phyloP scores from a whole-genome alignment of 345 rosid genomes.

The Sonneratia caseolaris region DNA sequence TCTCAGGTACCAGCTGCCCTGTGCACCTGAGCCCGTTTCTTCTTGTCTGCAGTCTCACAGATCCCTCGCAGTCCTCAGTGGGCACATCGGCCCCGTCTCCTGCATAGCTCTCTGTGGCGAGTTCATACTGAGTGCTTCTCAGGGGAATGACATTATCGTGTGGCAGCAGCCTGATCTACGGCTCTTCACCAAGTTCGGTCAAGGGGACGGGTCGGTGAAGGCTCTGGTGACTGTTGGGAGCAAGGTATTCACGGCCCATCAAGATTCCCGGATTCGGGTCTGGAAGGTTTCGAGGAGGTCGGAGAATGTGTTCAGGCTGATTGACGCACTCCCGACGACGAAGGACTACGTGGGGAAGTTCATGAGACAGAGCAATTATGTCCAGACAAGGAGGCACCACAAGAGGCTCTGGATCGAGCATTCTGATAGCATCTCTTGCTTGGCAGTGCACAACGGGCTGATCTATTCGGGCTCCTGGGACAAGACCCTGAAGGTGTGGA shows the following conservation, averaged over 20 bases:
- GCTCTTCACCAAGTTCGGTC: slow-evolving; percentile 79
- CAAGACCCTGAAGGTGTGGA: slow-evolving; percentile 89
- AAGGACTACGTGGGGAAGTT: slow-evolving; percentile 74
- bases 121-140: slow-evolving; percentile 82
- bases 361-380: slow-evolving; percentile 77
- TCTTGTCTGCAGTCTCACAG: slow-evolving; percentile 31
- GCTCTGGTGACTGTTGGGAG: slow-evolving; percentile 59
- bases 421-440: slow-evolving; percentile 81
- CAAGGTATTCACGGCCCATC: slow-evolving; percentile 82
- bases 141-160: slow-evolving; percentile 87
- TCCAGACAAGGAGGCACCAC: slow-evolving; percentile 57
- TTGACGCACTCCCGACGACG: slow-evolving; percentile 74
- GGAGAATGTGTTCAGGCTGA: slow-evolving; percentile 55
- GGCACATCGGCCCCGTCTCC: slow-evolving; percentile 76
- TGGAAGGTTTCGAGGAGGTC: slow-evolving; percentile 78
- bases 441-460: slow-evolving; percentile 47
- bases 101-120: slow-evolving; percentile 83
- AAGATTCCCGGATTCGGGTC: slow-evolving; percentile 77
- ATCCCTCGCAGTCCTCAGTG: slow-evolving; percentile 65
- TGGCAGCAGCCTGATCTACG: slow-evolving; percentile 98
- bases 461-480: slow-evolving; percentile 95
- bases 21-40: slow-evolving; percentile 21
- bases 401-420: slow-evolving; percentile 77
- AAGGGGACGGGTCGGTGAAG: slow-evolving; percentile 85
- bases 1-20: slow-evolving; percentile 11